Evolutionary conservation across 495 filamentous ascomycete genomes (phyloP), one percentile per base, ranked within the genome.

Genomic region (Xylaria curta): DNA sequence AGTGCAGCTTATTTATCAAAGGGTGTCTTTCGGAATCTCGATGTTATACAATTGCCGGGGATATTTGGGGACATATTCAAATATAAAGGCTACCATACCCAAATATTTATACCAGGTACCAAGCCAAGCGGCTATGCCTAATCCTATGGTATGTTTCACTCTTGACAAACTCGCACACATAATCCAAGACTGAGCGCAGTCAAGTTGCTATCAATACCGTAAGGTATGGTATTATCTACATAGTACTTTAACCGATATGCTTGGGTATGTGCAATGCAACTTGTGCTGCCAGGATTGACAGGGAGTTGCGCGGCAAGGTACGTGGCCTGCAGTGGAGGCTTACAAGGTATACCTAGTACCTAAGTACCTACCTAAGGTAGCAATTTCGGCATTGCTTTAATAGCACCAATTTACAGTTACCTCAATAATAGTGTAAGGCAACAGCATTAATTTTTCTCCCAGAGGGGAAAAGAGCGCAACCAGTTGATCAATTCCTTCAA

Each of bases 261-360:
- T 31, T 17, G 26, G 26, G 53, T 12, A 56, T 51, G 26, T 56
- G 53, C 53, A 56, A 31, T 56, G 26, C 15, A 28, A 56, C 53
- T 26, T 28, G 49, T 9, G 53, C 28, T 54, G 51, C 10, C 8
- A 54, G 13, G 49, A 26, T 53, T 26, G 49, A 26, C 21, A 67
- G 65, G 64, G 53, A 33, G 19, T 58, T 56, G 38, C 51, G 49
- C 63, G 65, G 33, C 49, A 56, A 67, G n/a, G 15, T 59, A 53
- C 44, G 63, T 38, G 46, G 46, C 46, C 38, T 53, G 49, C 65
- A 65, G 65, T 31, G 10, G 28, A 42, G 40, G 42, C 61, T 64
- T 28, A 21, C 46, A 51, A 24, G 17, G 17, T 28, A n/a, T n/a
- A n/a, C n/a, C n/a, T n/a, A n/a, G n/a, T n/a, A n/a, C n/a, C n/a